Evolutionary conservation across 2,329 filamentous ascomycete species (phyloP).

Genomic region (Penicillium olsonii): DNA sequence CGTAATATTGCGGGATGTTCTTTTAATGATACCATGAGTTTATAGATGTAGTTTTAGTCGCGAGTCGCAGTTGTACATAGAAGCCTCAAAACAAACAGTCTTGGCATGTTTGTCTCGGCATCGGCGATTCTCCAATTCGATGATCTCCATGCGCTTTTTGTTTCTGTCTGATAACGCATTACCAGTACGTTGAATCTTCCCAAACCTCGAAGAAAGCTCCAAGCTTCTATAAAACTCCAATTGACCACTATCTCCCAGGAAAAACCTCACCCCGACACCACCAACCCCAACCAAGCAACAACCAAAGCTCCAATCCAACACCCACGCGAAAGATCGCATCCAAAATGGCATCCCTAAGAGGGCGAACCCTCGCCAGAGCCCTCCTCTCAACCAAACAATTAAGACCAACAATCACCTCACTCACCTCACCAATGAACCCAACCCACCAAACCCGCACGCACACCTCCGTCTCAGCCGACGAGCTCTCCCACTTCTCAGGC

Average conservation of each 20-base stretch:
- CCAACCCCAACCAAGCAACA: constrained; percentile 5
- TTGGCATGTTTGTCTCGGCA: constrained; percentile 22
- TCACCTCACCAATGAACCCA: not conserved
- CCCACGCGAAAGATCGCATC: not conserved
- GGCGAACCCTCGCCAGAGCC: constrained; percentile 10
- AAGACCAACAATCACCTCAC: not conserved
- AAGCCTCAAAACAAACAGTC: not conserved
- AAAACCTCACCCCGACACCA: not conserved
- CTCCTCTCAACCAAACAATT: constrained; percentile 7
- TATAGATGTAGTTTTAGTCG: constrained; percentile 9
- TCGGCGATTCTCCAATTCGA: constrained; percentile 13
- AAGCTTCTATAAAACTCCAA: not conserved
- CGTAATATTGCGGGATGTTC: not conserved
- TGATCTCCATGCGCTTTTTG: constrained; percentile 18
- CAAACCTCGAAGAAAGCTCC: not conserved
- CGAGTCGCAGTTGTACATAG: not conserved
- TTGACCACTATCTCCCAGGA: not conserved
- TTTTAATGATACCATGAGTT: constrained; percentile 22
- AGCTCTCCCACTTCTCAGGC: constrained; percentile 91
- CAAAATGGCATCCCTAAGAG: constrained; percentile 17
- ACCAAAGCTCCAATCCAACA: not conserved
- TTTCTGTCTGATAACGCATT: constrained; percentile 8
- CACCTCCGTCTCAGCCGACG: constrained; percentile 78
- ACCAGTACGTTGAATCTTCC: constrained; percentile 1
- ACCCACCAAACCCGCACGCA: constrained; percentile 24